These are phyloP conservation scores for Termitomyces sp. DNA, from an alignment of 768 basidiomycete species.

Conservation along the genomic window DNA sequence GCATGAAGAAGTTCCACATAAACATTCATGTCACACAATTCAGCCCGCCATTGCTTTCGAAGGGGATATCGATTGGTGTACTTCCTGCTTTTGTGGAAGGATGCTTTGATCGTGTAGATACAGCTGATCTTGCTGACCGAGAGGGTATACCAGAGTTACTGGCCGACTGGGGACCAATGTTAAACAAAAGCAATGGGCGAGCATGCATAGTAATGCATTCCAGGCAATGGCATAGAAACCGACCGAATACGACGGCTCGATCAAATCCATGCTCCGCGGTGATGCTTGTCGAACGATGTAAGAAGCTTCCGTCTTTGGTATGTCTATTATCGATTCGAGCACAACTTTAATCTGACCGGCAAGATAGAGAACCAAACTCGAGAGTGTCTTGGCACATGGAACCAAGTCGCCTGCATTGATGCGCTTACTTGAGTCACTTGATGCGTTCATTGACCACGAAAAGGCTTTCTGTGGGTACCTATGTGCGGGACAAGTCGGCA, in stretches of 20 bases:
- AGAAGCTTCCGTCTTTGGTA: slow-evolving; percentile 22
- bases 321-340: background rate
- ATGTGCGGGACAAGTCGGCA: slow-evolving; percentile 17
- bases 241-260: slow-evolving; percentile 25
- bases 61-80: slow-evolving; percentile 30
- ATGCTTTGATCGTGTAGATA: slow-evolving; percentile 34
- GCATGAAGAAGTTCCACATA: slow-evolving; percentile 29
- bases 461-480: slow-evolving; percentile 28
- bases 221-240: slow-evolving; percentile 27
- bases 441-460: slow-evolving; percentile 35
- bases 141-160: slow-evolving; percentile 25
- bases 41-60: slow-evolving; percentile 36
- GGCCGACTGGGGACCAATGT: slow-evolving; percentile 29
- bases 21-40: slow-evolving; percentile 34
- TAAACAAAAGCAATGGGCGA: slow-evolving; percentile 26
- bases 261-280: slow-evolving; percentile 26
- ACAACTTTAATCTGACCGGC: background rate
- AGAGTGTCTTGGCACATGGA: slow-evolving; percentile 21
- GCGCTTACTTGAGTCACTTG: slow-evolving; percentile 30
- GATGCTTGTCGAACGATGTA: slow-evolving; percentile 29
- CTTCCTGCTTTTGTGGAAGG: slow-evolving; percentile 29
- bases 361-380: slow-evolving; percentile 20
- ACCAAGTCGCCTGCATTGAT: slow-evolving; percentile 28
- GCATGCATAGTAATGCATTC: slow-evolving; percentile 33
- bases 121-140: slow-evolving; percentile 28